Conservation (phyloP, 2,329 filamentous ascomycete species). For the Phoma sp. region DNA sequence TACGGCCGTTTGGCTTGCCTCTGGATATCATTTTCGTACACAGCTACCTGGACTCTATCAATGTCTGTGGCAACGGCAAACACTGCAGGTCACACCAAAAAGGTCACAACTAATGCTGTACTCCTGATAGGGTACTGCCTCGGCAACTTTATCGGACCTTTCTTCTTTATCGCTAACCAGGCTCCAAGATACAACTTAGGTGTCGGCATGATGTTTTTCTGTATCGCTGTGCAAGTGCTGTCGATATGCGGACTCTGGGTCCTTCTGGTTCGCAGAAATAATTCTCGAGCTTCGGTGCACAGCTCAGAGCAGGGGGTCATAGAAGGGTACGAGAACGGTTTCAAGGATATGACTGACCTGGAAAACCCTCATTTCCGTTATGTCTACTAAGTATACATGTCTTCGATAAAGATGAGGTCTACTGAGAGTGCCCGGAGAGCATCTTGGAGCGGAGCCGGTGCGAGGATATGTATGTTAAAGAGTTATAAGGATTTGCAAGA, state of each 20-base stretch:
- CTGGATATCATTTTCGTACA: not conserved
- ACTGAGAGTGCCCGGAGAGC: too few species aligned
- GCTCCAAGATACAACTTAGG: not conserved
- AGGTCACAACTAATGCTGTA: not conserved
- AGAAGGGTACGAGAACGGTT: not conserved
- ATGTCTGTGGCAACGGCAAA: not conserved
- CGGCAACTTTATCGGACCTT: not conserved
- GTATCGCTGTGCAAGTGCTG: not conserved
- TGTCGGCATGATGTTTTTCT: not conserved
- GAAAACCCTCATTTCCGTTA: not conserved
- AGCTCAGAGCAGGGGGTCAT: not conserved
- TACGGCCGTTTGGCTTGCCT: not conserved
- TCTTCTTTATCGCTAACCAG: not conserved
- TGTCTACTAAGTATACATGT: not conserved
- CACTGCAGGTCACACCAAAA: not conserved
- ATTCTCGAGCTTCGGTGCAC: not conserved
- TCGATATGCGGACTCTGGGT: too few species aligned
- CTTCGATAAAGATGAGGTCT: too few species aligned
- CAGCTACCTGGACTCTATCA: not conserved
- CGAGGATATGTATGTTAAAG: too few species aligned
- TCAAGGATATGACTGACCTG: not conserved
- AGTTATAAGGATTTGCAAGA: too few species aligned
- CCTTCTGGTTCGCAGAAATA: too few species aligned
- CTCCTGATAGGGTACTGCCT: not conserved
- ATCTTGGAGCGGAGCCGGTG: too few species aligned